phyloP scores from a whole-genome alignment of 257 asterid genomes.

The Penstemon davidsonii region DNA sequence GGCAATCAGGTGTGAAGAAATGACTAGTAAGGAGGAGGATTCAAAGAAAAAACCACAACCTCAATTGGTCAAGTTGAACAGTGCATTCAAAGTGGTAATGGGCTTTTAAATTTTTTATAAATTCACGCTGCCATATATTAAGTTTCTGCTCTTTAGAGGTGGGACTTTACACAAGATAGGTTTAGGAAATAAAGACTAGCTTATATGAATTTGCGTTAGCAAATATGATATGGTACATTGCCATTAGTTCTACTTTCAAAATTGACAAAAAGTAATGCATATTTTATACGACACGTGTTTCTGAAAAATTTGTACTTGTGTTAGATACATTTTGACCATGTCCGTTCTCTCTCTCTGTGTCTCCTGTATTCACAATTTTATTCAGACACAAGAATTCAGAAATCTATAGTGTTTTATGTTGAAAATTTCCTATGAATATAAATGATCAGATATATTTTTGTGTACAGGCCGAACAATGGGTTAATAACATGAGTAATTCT shows the following conservation, averaged over 20 bases:
- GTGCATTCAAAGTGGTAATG: conserved; percentile 67
- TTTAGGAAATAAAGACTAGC: background rate
- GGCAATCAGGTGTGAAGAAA: conserved; percentile 32
- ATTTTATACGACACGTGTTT: background rate
- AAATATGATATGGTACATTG: too few species aligned
- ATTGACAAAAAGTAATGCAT: background rate
- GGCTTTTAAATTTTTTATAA: background rate
- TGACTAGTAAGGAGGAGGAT: conserved; percentile 39
- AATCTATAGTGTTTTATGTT: background rate
- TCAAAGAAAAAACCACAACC: conserved; percentile 46
- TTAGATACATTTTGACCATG: background rate
- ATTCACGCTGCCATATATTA: conserved; percentile 4
- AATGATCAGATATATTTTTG: conserved; percentile 14
- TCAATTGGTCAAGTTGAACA: conserved; percentile 55
- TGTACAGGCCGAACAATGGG: conserved; percentile 85
- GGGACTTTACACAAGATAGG: background rate
- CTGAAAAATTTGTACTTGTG: background rate
- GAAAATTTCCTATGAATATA: background rate
- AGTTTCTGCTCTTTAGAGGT: background rate
- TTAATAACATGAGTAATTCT: conserved; percentile 58
- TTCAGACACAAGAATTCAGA: background rate
- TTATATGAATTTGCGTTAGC: too few species aligned
- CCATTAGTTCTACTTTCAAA: background rate
- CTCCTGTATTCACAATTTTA: background rate
- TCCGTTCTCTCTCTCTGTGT: background rate